Evolutionary conservation across 441 rosid genomes (phyloP), one percentile per base, ranked within the genome.

Genomic region (Monsonia emarginata): DNA sequence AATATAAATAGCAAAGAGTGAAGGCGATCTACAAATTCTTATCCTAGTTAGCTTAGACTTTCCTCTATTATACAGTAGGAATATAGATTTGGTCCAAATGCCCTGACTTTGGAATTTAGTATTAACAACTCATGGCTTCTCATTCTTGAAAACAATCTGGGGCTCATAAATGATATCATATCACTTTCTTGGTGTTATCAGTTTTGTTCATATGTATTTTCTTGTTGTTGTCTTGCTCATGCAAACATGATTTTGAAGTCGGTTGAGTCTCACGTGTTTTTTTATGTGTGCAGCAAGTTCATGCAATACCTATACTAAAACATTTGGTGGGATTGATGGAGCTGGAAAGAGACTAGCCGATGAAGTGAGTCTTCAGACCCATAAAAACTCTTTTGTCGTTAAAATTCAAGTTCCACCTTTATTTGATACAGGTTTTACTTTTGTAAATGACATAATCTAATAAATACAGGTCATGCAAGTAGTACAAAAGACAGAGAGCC

Each of bases 311-410:
- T 88, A 67, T 70, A 79, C 87, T 52, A 89, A 83, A 79, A 92
- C 98, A 27, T 86, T 92, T 74, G 64, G 85, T 64, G 98, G 98
- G 64, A 73, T 92, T 16, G 91, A 84, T 80, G 98, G 90, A 66
- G 96, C 95, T 75, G 98, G 98, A 64, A 88, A 78, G 74, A 79
- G 98, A 69, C 74, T 92, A 65, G 96, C 98, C 25, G 87, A 86
- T 54, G 98, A 92, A 80, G 98, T 89, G 77, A 86, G 86, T 67
- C 61, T 66, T 76, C 26, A 66, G 60, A 66, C 64, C 50, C 67
- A 27, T 73, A 36, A 50, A 9, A 52, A 30, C 65, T 21, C 63
- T n/a, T 61, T 21, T 4, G 28, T 16, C 52, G 28, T 70, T 71
- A 68, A 18, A 36, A 63, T 30, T 31, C 36, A 13, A 27, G 22